phyloP scores from a whole-genome alignment of 2,329 filamentous ascomycete species.

The Penicillium sumatraense region DNA sequence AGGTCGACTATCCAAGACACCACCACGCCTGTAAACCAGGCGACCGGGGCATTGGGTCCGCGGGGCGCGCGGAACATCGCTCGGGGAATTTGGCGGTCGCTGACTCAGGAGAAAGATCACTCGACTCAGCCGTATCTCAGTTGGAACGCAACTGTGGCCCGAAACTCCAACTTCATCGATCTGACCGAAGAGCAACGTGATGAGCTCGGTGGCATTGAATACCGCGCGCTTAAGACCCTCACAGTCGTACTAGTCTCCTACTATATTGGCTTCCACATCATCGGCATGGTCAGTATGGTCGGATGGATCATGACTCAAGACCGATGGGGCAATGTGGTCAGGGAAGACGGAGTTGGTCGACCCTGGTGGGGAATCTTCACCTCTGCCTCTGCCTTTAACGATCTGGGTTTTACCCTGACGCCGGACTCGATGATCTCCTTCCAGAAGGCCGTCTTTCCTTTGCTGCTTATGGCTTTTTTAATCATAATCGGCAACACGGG shows the following conservation, averaged over 20 bases:
- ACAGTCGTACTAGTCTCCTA: constrained; percentile 78
- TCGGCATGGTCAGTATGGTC: constrained; percentile 73
- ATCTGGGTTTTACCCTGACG: constrained; percentile 90
- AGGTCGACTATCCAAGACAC: constrained; percentile 39
- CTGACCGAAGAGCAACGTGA: constrained; percentile 89
- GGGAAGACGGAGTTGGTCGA: constrained; percentile 63
- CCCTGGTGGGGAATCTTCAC: constrained; percentile 95
- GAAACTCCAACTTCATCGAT: constrained; percentile 91
- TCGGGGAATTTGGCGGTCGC: constrained; percentile 37
- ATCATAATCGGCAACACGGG: constrained; percentile 95
- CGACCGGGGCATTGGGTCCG: constrained; percentile 29
- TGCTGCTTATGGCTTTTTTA: constrained; percentile 80
- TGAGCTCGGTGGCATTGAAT: constrained; percentile 95
- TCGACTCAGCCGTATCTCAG: constrained; percentile 84
- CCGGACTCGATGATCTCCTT: constrained; percentile 95
- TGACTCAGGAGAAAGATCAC: constrained; percentile 41
- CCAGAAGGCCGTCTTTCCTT: constrained; percentile 72
- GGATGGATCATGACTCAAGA: constrained; percentile 76
- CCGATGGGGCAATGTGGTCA: constrained; percentile 69
- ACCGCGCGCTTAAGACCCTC: constrained; percentile 85
- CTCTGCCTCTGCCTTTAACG: constrained; percentile 85
- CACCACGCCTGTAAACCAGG: constrained; percentile 33
- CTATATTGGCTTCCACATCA: constrained; percentile 79
- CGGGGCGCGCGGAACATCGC: constrained; percentile 35
- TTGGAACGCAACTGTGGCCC: constrained; percentile 87